phyloP scores from a whole-genome alignment of 2,329 filamentous ascomycete species.

The Cercospora nicotianae region DNA sequence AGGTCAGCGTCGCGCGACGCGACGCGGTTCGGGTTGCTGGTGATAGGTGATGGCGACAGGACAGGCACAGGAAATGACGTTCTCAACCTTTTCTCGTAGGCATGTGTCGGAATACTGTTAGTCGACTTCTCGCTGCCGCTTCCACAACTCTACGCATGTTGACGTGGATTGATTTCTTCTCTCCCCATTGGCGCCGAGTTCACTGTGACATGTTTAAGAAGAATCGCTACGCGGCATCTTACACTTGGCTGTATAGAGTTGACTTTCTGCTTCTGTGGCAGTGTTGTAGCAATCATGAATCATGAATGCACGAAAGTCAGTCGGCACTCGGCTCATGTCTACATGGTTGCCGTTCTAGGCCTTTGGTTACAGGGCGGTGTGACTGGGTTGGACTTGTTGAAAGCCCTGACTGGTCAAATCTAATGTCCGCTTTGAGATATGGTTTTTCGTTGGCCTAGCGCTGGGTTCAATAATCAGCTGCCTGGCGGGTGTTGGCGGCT shows the following conservation, averaged over 20 bases:
- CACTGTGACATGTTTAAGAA: not conserved
- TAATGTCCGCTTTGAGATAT: not conserved
- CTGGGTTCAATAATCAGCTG: not conserved
- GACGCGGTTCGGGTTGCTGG: not conserved
- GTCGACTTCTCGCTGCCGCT: too few species aligned
- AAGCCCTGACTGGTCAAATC: not conserved
- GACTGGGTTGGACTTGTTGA: not conserved
- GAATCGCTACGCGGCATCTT: not conserved
- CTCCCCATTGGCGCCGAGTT: not conserved
- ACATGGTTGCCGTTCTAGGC: not conserved
- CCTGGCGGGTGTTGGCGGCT: not conserved
- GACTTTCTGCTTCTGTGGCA: not conserved
- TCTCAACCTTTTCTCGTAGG: not conserved
- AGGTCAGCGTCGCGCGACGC: not conserved
- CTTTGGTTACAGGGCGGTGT: not conserved
- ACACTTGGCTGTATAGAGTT: not conserved
- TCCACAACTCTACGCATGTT: too few species aligned
- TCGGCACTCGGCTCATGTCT: not conserved
- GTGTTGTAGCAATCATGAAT: not conserved
- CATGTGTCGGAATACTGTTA: too few species aligned
- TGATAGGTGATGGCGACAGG: not conserved
- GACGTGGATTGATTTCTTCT: too few species aligned
- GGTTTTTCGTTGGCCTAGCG: not conserved
- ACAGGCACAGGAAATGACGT: not conserved
- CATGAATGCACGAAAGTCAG: not conserved